A percentile compares a stretch with the other conserved stretches of the same genome.
Evolutionary conservation across 805 yeast species (phyloP).

Genomic region (Starmerella vaccinii): DNA sequence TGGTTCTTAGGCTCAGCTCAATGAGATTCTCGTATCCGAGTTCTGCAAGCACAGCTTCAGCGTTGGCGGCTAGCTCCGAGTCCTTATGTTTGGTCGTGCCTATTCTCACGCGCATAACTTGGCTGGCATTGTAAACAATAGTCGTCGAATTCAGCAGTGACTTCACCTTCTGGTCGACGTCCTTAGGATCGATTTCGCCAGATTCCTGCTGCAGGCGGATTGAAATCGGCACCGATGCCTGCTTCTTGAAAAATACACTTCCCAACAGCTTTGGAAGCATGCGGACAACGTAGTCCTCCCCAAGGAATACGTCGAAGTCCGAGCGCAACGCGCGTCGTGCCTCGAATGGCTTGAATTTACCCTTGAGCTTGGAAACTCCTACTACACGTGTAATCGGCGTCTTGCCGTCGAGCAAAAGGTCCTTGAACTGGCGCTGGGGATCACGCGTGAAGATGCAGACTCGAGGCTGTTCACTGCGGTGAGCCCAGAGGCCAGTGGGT

Average conservation of each 20-base stretch:
- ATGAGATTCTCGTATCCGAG: conserved; percentile 33
- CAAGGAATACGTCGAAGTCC: conserved; percentile 65
- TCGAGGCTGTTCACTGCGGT: conserved; percentile 37
- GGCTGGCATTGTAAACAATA: conserved; percentile 64
- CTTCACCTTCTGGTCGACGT: conserved; percentile 49
- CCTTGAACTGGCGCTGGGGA: conserved; percentile 37
- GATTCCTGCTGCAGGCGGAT: conserved; percentile 31
- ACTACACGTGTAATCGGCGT: conserved; percentile 41
- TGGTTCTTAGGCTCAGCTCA: conserved; percentile 53
- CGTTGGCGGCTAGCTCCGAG: conserved; percentile 49
- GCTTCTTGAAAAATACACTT: conserved; percentile 57
- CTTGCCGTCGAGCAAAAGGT: conserved; percentile 28
- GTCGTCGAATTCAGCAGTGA: conserved; percentile 50
- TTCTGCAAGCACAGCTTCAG: conserved; percentile 42
- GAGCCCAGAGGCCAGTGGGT: conserved; percentile 38
- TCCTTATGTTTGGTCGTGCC: conserved; percentile 46
- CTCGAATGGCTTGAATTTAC: conserved; percentile 80
- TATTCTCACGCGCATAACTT: conserved; percentile 51
- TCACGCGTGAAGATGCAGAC: conserved; percentile 67
- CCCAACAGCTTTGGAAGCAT: conserved; percentile 78
- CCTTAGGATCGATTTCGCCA: conserved; percentile 38
- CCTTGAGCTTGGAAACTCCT: conserved; percentile 65
- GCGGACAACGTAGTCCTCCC: conserved; percentile 73
- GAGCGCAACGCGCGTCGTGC: conserved; percentile 64
- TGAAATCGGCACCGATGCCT: conserved; percentile 59